A percentile compares a stretch with the other conserved stretches of the same genome.
Conservation (phyloP, 148 eudicot species). For the Spergularia marina region DNA sequence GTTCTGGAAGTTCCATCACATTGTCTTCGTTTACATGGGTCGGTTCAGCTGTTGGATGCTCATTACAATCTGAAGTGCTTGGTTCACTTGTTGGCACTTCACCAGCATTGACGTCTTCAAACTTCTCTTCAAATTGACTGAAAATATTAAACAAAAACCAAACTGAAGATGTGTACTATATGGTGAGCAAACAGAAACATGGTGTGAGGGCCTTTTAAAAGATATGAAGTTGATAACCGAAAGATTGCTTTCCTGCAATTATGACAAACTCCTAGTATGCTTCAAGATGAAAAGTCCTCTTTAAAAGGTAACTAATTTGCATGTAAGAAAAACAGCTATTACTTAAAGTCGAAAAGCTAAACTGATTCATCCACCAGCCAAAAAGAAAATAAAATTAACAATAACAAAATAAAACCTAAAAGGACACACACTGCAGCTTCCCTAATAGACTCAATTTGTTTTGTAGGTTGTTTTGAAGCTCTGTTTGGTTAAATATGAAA, state of each 20-base stretch:
- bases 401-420: no score
- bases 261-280: not conserved
- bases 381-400: not conserved
- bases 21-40: constrained; percentile 31
- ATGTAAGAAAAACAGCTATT: not conserved
- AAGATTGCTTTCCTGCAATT: not conserved
- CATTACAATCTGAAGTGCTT: constrained; percentile 37
- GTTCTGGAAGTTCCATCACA: constrained; percentile 38
- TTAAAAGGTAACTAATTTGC: not conserved
- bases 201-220: not conserved
- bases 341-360: not conserved
- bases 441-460: no score
- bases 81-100: constrained; percentile 52
- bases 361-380: not conserved
- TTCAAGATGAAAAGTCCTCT: not conserved
- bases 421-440: no score
- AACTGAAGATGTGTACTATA: not conserved
- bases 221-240: not conserved
- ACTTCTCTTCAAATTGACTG: constrained; percentile 95
- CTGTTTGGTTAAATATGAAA: no score
- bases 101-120: constrained; percentile 73
- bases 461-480: no score
- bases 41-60: constrained; percentile 29
- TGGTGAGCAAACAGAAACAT: constrained; percentile 3
- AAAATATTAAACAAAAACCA: not conserved